Conservation (phyloP, 306 rosid species). For the Vigna angularis region DNA sequence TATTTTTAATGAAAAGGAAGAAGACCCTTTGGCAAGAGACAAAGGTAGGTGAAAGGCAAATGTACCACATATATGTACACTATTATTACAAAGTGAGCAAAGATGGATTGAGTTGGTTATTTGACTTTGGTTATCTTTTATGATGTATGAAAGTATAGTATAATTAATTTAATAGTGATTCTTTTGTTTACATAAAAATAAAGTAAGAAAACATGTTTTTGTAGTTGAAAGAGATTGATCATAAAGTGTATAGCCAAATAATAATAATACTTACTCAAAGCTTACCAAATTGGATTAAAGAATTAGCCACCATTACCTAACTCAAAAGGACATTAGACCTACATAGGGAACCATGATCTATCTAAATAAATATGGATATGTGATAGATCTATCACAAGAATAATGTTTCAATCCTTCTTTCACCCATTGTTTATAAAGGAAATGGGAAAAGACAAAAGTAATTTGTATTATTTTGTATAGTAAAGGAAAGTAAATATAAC, state of each 20-base stretch:
- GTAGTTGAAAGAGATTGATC: not conserved
- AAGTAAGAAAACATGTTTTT: not conserved
- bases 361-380: not conserved
- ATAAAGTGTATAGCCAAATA: not conserved
- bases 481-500: no score
- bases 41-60: not conserved
- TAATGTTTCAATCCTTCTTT: no score
- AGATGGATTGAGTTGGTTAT: not conserved
- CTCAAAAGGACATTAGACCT: conserved; percentile 7
- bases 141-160: not conserved
- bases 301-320: not conserved
- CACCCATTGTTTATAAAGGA: no score
- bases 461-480: no score
- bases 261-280: no score
- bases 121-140: not conserved
- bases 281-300: conserved; percentile 1
- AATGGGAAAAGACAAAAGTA: no score
- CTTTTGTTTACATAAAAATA: no score
- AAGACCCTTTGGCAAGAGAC: not conserved
- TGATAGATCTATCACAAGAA: no score
- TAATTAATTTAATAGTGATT: not conserved
- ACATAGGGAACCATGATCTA: not conserved
- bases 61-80: not conserved
- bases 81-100: not conserved
- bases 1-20: not conserved